phyloP scores from a whole-genome alignment of 768 basidiomycete genomes.

The Amanita jacksonii region DNA sequence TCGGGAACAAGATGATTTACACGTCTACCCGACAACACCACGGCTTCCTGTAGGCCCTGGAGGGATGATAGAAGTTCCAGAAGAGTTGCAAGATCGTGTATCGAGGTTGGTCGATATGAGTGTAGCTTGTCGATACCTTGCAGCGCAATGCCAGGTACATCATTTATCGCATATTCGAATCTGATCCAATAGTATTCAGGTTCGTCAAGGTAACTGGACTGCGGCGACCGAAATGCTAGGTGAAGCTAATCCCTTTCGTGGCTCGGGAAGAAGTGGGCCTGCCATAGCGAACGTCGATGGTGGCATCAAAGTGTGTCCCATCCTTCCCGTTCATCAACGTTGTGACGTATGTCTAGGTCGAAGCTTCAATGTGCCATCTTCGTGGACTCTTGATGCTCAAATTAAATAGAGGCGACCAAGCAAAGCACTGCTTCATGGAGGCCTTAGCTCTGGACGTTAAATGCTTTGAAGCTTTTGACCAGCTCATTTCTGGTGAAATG shows the following conservation, averaged over 20 bases:
- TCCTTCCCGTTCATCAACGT: background rate
- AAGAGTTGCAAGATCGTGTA: slow-evolving; percentile 52
- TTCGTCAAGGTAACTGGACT: slow-evolving; percentile 84
- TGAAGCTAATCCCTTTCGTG: slow-evolving; percentile 81
- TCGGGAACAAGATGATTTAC: slow-evolving; percentile 38
- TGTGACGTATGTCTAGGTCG: slow-evolving; percentile 46
- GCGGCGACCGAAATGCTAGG: slow-evolving; percentile 92
- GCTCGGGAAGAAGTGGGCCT: slow-evolving; percentile 59
- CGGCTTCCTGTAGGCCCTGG: slow-evolving; percentile 65
- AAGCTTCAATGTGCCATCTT: slow-evolving; percentile 95
- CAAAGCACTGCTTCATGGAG: slow-evolving; percentile 94
- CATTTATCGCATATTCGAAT: slow-evolving; percentile 1
- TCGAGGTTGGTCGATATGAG: slow-evolving; percentile 88
- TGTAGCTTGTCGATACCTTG: slow-evolving; percentile 91
- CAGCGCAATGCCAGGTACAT: slow-evolving; percentile 85
- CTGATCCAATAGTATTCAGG: slow-evolving; percentile 25
- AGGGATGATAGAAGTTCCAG: slow-evolving; percentile 61
- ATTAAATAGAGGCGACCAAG: slow-evolving; percentile 80
- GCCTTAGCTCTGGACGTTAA: slow-evolving; percentile 91
- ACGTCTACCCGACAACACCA: slow-evolving; percentile 26
- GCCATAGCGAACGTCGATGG: slow-evolving; percentile 79
- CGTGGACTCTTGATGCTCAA: slow-evolving; percentile 92
- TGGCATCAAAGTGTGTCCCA: slow-evolving; percentile 74
- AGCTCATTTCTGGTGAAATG: slow-evolving; percentile 88
- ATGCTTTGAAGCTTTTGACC: slow-evolving; percentile 93